Evolutionary conservation across 805 yeast genomes (phyloP).

Genomic region (Starmerella scarabaei): DNA sequence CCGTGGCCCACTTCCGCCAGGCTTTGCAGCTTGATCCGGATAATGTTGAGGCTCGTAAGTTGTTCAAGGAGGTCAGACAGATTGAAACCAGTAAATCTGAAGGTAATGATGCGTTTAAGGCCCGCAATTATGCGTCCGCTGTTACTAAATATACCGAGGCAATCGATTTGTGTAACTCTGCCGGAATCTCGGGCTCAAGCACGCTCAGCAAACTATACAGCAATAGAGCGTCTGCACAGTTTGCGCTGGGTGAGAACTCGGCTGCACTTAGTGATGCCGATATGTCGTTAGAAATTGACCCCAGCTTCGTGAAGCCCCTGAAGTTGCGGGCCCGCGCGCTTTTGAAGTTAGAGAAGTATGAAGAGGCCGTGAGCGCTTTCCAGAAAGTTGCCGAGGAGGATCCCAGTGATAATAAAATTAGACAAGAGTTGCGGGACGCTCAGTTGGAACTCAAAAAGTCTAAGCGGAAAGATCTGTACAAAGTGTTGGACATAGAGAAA

Average conservation of each 20-base stretch:
- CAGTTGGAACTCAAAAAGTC: conserved; percentile 32
- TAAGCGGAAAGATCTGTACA: conserved; percentile 43
- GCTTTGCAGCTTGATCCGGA: conserved; percentile 34
- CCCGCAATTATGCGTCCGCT: conserved; percentile 51
- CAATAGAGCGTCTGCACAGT: conserved; percentile 78
- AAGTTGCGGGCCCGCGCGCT: conserved; percentile 31
- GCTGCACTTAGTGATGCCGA: conserved; percentile 67
- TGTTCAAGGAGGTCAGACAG: conserved; percentile 25
- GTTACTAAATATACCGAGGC: conserved; percentile 62
- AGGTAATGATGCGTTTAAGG: conserved; percentile 65
- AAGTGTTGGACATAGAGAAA: conserved; percentile 40
- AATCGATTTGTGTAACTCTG: conserved; percentile 52
- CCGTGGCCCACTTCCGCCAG: conserved; percentile 29
- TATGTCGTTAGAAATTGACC: conserved; percentile 52
- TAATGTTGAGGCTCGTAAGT: conserved; percentile 25
- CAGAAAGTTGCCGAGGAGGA: conserved; percentile 29
- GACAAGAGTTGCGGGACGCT: conserved; percentile 31
- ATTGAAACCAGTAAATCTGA: conserved; percentile 29
- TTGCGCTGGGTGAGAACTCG: conserved; percentile 66
- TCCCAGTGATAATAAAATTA: conserved; percentile 25
- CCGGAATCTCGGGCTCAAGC: conserved; percentile 23
- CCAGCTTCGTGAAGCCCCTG: conserved; percentile 51
- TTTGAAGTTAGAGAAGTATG: conserved; percentile 30
- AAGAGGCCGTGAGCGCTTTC: conserved; percentile 30
- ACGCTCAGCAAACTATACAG: conserved; percentile 39